phyloP scores from a whole-genome alignment of 495 filamentous ascomycete species.

The Talaromyces borbonicus region DNA sequence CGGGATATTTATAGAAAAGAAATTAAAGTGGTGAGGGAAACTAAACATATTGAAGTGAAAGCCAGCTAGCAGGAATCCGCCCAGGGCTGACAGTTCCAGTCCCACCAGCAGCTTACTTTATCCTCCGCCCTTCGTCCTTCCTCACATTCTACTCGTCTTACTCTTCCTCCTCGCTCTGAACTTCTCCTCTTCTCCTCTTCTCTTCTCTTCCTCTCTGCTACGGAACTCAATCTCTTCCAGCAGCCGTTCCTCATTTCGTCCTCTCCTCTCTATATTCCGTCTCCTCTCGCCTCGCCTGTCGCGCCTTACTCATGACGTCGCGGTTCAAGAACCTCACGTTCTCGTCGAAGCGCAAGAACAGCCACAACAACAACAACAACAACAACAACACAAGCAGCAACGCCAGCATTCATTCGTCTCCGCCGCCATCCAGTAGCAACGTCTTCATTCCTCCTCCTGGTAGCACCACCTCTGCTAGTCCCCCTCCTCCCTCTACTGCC shows the following conservation, averaged over 20 bases:
- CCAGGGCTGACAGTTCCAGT: neutral
- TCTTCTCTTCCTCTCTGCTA: slow-evolving; percentile 10
- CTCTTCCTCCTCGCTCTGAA: slow-evolving; percentile 5
- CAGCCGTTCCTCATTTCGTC: no score
- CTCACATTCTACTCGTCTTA: slow-evolving; percentile 12
- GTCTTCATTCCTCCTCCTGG: slow-evolving; percentile 23
- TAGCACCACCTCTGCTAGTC: slow-evolving; percentile 18
- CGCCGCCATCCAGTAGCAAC: slow-evolving; percentile 11
- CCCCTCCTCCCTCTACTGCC: slow-evolving; percentile 31
- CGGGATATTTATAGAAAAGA: no score
- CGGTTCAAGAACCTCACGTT: slow-evolving; percentile 39
- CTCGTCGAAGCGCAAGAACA: slow-evolving; percentile 35
- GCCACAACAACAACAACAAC: slow-evolving; percentile 13
- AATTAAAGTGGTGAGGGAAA: no score
- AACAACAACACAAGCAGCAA: slow-evolving; percentile 24
- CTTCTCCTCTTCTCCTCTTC: slow-evolving; percentile 10
- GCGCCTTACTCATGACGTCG: slow-evolving; percentile 35
- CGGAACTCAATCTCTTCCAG: no score
- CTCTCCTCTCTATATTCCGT: slow-evolving; percentile 4
- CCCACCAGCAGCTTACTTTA: no score
- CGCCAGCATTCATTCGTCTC: slow-evolving; percentile 12
- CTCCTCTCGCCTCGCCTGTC: slow-evolving; percentile 12
- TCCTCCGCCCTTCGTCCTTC: slow-evolving; percentile 12
- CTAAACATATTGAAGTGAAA: neutral
- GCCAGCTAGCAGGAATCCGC: neutral